These are phyloP conservation scores for Pyrenula massariospora DNA, from an alignment of 495 filamentous ascomycete species.

Conservation along the genomic window DNA sequence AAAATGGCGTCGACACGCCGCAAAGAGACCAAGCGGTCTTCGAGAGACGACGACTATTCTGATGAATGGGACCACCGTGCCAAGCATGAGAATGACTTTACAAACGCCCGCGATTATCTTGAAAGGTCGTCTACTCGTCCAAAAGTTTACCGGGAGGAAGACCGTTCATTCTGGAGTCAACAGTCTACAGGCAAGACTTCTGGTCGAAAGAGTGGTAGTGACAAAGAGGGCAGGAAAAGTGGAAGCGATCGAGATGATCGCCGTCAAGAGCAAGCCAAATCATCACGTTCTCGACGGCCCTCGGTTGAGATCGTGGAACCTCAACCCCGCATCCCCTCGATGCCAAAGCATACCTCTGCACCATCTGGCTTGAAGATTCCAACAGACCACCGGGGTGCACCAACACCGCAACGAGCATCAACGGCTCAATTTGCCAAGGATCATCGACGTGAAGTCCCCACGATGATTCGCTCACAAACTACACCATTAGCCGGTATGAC, in stretches of 20 bases:
- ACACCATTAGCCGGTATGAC: slow-evolving; percentile 12
- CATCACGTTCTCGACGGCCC: not conserved
- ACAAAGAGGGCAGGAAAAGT: not conserved
- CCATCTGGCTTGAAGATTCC: slow-evolving; percentile 5
- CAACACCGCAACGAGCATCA: slow-evolving; percentile 16
- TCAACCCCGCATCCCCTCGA: not conserved
- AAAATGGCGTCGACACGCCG: slow-evolving; percentile 5
- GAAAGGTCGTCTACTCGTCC: slow-evolving; percentile 12
- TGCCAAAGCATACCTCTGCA: not conserved
- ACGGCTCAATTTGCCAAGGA: slow-evolving; percentile 11
- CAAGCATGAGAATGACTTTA: slow-evolving; percentile 17
- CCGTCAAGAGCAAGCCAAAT: not conserved
- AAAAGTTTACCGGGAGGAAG: slow-evolving; percentile 15
- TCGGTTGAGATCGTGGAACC: not conserved
- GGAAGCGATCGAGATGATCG: not conserved
- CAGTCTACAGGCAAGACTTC: not conserved
- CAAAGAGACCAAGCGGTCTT: slow-evolving; percentile 10
- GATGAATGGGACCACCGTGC: slow-evolving; percentile 12
- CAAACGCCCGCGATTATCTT: slow-evolving; percentile 26
- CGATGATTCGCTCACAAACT: slow-evolving; percentile 20
- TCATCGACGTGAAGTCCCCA: slow-evolving; percentile 14
- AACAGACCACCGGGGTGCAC: slow-evolving; percentile 23
- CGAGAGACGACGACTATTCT: slow-evolving; percentile 18
- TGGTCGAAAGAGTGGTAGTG: not conserved
- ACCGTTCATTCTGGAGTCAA: slow-evolving; percentile 15